Conservation (phyloP, 768 basidiomycete genomes). For the Tricholoma furcatifolium region DNA sequence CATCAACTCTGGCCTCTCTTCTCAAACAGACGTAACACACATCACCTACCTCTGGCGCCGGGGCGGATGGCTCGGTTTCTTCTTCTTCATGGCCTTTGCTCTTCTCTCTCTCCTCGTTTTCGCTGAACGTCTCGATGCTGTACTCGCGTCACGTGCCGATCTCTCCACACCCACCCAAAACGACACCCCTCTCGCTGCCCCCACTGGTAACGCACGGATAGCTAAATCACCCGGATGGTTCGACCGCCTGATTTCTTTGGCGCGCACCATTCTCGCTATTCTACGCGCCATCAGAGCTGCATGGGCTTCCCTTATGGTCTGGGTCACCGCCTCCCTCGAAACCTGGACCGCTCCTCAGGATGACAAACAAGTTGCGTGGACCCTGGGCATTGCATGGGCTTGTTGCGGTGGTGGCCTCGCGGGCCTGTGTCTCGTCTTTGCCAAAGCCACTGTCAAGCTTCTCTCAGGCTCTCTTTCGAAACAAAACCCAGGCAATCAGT, state of each 20-base stretch:
- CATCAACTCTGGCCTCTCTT: conserved; percentile 75
- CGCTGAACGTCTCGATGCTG: conserved; percentile 68
- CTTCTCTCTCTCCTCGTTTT: conserved; percentile 67
- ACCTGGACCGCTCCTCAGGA: conserved; percentile 74
- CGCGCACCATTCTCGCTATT: conserved; percentile 3
- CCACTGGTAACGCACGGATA: conserved; percentile 3
- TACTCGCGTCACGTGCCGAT: conserved; percentile 71
- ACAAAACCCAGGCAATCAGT: conserved; percentile 82
- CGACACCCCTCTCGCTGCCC: conserved; percentile 1
- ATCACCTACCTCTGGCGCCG: conserved; percentile 86
- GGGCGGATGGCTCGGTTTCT: conserved; percentile 87
- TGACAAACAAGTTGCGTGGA: conserved; percentile 87
- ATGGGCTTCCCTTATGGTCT: conserved; percentile 48
- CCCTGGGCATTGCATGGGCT: conserved; percentile 91
- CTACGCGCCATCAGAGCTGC: conserved; percentile 31
- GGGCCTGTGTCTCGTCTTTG: conserved; percentile 86
- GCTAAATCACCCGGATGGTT: background rate
- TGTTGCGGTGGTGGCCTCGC: conserved; percentile 90
- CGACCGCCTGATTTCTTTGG: background rate
- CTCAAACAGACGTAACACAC: conserved; percentile 70
- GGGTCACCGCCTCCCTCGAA: conserved; percentile 66
- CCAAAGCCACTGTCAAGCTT: conserved; percentile 73
- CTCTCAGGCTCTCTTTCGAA: conserved; percentile 76
- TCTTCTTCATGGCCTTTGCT: conserved; percentile 74
- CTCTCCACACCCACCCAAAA: conserved; percentile 49